Base-by-base conservation (phyloP, 1,139 yeast genomes). In the Geotrichum candidum region DNA sequence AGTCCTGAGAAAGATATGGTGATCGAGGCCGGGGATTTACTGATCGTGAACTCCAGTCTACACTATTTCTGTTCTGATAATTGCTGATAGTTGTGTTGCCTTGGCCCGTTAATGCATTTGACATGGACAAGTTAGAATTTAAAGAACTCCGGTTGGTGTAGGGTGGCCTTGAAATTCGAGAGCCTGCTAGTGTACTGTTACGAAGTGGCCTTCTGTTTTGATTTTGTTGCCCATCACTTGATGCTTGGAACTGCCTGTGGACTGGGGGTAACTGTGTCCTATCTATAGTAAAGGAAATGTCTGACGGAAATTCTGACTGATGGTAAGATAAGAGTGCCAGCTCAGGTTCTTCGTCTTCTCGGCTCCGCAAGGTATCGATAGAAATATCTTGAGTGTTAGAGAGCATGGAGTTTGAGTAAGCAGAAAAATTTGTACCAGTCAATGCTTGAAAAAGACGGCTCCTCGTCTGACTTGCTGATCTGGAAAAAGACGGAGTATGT, bases 321-420 rank as follows among this genome's bases (percentile, higher is more conserved):
- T 55, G 53, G 18, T 59, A 59, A 2, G 58, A 48, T 4, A 59
- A n/a, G 22, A 59, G 53, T 2, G 61, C 61, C 9, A 56, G 41
- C 35, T 59, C 61, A 15, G 61, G 51, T 29, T 27, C 56, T 33
- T 59, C 61, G 25, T 59, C 58, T 48, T 59, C 61, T 25, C 45
- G 46, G 27, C 61, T 59, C 3, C 51, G 31, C 45, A 59, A 54
- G 2, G n/a, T 31, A 13, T 51, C 53, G 35, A n/a, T 35, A 5
- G 53, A 29, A 25, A 27, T 27, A 10, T 51, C 35, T 27, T 29
- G 53, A 15, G 22, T 22, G 13, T 51, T 22, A 11, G 53, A 25
- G 3, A 22, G n/a, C 31, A 22, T 13, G n/a, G 35, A 13, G 23
- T 51, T 33, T 27, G 23, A 29, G 18, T 9, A 27, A 15, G n/a